These are phyloP conservation scores for Sanghuangporus sanghuang DNA, from an alignment of 1,284 basidiomycete species.

Conservation along the genomic window DNA sequence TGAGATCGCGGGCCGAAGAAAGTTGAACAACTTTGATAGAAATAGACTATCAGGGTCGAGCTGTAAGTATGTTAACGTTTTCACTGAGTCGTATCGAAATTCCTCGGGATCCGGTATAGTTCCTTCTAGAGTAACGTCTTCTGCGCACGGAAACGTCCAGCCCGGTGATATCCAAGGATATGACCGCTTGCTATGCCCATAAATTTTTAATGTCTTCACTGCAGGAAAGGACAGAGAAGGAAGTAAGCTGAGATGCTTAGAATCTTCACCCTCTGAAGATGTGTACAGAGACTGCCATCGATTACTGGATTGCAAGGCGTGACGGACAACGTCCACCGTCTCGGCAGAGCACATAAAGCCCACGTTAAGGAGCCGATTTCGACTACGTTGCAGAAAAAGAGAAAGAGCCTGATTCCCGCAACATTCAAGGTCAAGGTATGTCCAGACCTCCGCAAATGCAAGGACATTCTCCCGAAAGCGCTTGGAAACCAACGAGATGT, in stretches of 20 bases:
- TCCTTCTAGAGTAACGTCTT: neutral
- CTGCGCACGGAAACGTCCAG: neutral
- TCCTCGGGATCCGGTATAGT: neutral
- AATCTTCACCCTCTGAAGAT: neutral
- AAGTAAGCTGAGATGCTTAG: neutral
- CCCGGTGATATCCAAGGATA: neutral
- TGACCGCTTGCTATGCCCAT: neutral
- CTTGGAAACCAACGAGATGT: neutral
- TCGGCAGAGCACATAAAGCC: neutral
- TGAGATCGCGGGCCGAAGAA: neutral
- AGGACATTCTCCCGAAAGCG: neutral
- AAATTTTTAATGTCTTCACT: neutral
- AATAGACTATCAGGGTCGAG: neutral
- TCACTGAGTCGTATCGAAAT: neutral
- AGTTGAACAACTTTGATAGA: neutral
- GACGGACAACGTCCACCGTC: neutral
- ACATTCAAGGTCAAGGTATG: neutral
- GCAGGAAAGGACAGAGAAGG: neutral
- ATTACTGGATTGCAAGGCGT: neutral
- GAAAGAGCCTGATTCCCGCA: neutral
- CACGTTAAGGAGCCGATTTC: neutral
- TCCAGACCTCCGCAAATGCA: neutral
- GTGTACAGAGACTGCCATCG: neutral
- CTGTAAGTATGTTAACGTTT: neutral
- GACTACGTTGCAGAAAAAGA: neutral